Evolutionary conservation across 164 flowering plant species (phyloP).

Genomic region (Macadamia integrifolia): DNA sequence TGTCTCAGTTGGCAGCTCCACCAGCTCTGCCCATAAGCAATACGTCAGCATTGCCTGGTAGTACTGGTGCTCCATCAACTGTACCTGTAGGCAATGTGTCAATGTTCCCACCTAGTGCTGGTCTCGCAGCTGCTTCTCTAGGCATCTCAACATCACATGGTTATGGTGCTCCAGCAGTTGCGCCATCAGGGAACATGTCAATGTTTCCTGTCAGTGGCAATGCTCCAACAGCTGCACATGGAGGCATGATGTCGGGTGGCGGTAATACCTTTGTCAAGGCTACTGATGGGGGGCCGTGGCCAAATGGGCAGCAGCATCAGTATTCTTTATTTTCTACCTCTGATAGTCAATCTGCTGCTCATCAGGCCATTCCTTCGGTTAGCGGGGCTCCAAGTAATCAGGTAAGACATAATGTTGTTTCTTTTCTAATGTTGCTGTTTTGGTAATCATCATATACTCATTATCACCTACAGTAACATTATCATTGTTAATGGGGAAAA

Average conservation of each 20-base stretch:
- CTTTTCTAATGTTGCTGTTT: too few relatives aligned
- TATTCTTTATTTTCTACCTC: constrained; percentile 32
- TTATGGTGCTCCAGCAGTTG: not conserved
- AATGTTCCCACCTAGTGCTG: constrained; percentile 15
- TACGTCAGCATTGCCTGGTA: constrained; percentile 15
- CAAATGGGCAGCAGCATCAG: constrained; percentile 38
- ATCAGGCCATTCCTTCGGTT: constrained; percentile 25
- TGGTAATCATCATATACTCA: too few relatives aligned
- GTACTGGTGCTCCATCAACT: constrained; percentile 20
- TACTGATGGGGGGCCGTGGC: constrained; percentile 42
- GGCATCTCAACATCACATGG: not conserved
- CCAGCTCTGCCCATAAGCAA: constrained; percentile 33
- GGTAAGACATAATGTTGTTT: constrained; percentile 25
- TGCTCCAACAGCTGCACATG: not conserved
- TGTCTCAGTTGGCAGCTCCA: constrained; percentile 53
- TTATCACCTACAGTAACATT: too few relatives aligned
- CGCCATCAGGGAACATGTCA: constrained; percentile 5
- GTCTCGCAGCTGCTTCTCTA: constrained; percentile 18
- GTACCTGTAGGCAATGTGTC: constrained; percentile 19
- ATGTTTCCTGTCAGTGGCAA: constrained; percentile 14
- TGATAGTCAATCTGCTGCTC: constrained; percentile 30
- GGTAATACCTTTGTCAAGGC: constrained; percentile 27
- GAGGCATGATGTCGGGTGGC: constrained; percentile 4
- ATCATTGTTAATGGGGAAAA: not conserved
- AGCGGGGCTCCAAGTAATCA: constrained; percentile 45